A percentile compares a stretch with the other conserved stretches of the same genome.
phyloP scores from a whole-genome alignment of 202 grass and related monocot genomes.

The Panicum hallii region DNA sequence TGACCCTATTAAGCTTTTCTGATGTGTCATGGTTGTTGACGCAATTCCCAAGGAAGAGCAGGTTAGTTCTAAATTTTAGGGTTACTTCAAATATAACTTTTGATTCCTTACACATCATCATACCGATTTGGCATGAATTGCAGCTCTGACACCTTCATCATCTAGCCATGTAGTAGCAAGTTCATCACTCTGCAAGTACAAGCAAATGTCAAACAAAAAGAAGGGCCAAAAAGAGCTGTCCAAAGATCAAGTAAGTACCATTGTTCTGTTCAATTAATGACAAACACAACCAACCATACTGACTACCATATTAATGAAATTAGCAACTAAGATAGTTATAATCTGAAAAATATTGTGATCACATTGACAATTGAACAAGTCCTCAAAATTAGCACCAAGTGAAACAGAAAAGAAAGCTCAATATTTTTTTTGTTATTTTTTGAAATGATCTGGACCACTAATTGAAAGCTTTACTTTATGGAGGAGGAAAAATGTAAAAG shows the following conservation, averaged over 20 bases:
- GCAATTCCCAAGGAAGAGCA: conserved; percentile 17
- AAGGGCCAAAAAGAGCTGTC: neutral
- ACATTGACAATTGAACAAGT: neutral
- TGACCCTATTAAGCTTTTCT: conserved; percentile 70
- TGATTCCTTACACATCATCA: neutral
- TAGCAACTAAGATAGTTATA: neutral
- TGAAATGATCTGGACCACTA: neutral
- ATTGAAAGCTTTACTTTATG: neutral
- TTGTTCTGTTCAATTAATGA: neutral
- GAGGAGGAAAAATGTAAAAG: neutral
- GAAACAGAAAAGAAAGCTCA: neutral
- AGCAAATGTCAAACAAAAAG: neutral
- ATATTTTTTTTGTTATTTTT: no score
- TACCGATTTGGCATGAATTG: conserved; percentile 88
- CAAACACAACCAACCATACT: neutral
- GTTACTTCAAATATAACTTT: conserved; percentile 25
- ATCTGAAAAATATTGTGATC: neutral
- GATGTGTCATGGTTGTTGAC: conserved; percentile 9
- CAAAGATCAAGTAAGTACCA: neutral
- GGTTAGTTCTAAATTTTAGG: conserved; percentile 28
- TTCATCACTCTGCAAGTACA: conserved; percentile 75
- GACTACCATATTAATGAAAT: neutral
- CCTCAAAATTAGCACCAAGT: neutral
- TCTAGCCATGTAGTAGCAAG: conserved; percentile 83
- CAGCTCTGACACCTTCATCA: conserved; percentile 75